phyloP scores from a whole-genome alignment of 257 asterid species.

The Gentiana dahurica region DNA sequence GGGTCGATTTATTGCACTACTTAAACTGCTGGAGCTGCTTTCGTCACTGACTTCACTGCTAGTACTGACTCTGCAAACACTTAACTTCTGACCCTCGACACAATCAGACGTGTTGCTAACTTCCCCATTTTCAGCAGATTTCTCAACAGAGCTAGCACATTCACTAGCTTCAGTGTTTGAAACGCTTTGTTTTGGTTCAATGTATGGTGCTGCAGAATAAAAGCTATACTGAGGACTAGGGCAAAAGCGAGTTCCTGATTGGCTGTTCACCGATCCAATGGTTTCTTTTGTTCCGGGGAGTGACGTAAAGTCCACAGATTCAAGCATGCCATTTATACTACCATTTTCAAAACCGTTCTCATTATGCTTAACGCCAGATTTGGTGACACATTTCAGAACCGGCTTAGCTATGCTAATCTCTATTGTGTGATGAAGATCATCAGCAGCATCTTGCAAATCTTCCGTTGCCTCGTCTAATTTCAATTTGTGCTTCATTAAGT shows the following conservation, averaged over 20 bases:
- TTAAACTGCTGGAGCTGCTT: constrained; percentile 51
- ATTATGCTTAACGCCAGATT: constrained; percentile 16
- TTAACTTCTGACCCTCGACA: constrained; percentile 39
- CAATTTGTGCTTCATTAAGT: constrained; percentile 2
- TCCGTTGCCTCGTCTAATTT: constrained; percentile 17
- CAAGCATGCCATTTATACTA: constrained; percentile 23
- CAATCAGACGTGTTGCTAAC: constrained; percentile 31
- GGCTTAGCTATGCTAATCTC: constrained; percentile 16
- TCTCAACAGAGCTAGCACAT: constrained; percentile 25
- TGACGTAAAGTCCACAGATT: constrained; percentile 17
- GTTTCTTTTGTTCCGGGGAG: constrained; percentile 14
- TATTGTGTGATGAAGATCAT: constrained; percentile 15
- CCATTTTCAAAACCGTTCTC: constrained; percentile 19
- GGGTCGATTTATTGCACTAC: constrained; percentile 37
- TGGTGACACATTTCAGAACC: constrained; percentile 6
- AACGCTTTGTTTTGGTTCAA: constrained; percentile 42
- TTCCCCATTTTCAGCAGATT: constrained; percentile 45
- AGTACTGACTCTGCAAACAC: constrained; percentile 40
- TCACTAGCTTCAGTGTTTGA: constrained; percentile 40
- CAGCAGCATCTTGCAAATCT: constrained; percentile 5
- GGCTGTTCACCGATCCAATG: constrained; percentile 20
- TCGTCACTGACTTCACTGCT: constrained; percentile 52
- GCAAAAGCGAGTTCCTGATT: constrained; percentile 19
- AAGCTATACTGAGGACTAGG: constrained; percentile 37
- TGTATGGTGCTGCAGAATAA: constrained; percentile 28